These are phyloP conservation scores for Saccharum hybrid DNA, from an alignment of 202 grass and related monocot species.

Conservation along the genomic window DNA sequence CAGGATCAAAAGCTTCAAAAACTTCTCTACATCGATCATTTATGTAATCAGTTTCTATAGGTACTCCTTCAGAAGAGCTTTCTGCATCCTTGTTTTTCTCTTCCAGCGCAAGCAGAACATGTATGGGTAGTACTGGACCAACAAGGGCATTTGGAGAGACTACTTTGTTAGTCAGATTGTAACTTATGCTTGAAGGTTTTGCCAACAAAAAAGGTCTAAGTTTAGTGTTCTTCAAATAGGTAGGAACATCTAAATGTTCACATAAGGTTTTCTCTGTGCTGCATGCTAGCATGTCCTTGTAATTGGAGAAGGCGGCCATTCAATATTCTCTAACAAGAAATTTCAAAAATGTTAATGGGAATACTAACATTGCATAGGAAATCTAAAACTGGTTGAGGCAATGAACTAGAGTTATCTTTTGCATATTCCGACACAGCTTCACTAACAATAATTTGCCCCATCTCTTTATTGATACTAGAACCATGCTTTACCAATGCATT, in stretches of 20 bases:
- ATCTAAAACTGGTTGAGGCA: slow-evolving; percentile 52
- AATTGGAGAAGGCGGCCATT: slow-evolving; percentile 62
- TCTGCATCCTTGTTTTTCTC: slow-evolving; percentile 49
- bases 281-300: slow-evolving; percentile 63
- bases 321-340: slow-evolving; percentile 69
- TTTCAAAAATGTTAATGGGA: slow-evolving; percentile 81
- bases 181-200: slow-evolving; percentile 68
- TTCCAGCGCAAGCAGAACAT: slow-evolving; percentile 80
- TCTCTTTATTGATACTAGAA: slow-evolving; percentile 38
- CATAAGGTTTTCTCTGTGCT: slow-evolving; percentile 23
- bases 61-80: slow-evolving; percentile 35
- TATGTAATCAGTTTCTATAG: slow-evolving; percentile 48
- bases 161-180: slow-evolving; percentile 63
- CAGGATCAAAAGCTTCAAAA: slow-evolving; percentile 61
- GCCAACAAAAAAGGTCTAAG: slow-evolving; percentile 57
- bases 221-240: slow-evolving; percentile 38
- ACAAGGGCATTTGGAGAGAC: slow-evolving; percentile 53
- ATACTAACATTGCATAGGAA: slow-evolving; percentile 65
- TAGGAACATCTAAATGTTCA: slow-evolving; percentile 73
- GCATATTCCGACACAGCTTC: slow-evolving; percentile 63
- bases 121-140: slow-evolving; percentile 76
- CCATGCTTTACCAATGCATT: slow-evolving; percentile 58
- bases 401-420: slow-evolving; percentile 45
- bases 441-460: slow-evolving; percentile 50
- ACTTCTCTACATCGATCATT: slow-evolving; percentile 59